A percentile compares a stretch with the other conserved stretches of the same genome.
phyloP scores from a whole-genome alignment of 1,284 basidiomycete species.

The Apiotrichum laibachii region DNA sequence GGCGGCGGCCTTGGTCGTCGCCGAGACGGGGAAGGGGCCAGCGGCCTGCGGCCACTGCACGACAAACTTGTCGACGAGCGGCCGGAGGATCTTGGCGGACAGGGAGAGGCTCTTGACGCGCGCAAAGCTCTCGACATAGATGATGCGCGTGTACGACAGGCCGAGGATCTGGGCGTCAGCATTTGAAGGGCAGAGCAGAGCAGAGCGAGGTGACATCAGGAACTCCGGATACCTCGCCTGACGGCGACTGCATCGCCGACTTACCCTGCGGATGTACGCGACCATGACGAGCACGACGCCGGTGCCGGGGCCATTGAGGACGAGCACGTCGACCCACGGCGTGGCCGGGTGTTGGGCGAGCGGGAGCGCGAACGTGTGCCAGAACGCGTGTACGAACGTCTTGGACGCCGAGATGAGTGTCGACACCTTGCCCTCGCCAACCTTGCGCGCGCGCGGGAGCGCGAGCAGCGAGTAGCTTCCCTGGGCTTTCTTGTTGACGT shows the following conservation, averaged over 20 bases:
- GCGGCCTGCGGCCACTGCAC: constrained; percentile 77
- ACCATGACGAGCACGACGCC: constrained; percentile 77
- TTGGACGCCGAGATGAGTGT: constrained; percentile 63
- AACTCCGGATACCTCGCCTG: constrained; percentile 58
- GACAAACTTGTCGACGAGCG: constrained; percentile 79
- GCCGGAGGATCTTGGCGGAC: constrained; percentile 75
- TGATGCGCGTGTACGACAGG: constrained; percentile 65
- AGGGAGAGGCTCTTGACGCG: constrained; percentile 78
- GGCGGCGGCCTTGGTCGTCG: no score
- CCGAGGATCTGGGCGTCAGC: constrained; percentile 64
- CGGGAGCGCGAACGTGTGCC: constrained; percentile 59
- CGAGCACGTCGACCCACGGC: constrained; percentile 69
- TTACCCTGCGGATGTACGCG: constrained; percentile 70
- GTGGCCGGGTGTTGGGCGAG: constrained; percentile 39
- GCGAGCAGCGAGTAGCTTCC: constrained; percentile 55
- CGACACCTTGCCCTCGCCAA: constrained; percentile 72
- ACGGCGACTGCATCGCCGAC: constrained; percentile 33
- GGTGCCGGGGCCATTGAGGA: constrained; percentile 95
- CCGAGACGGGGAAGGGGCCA: constrained; percentile 17
- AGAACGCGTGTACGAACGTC: constrained; percentile 62
- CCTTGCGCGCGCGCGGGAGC: constrained; percentile 78
- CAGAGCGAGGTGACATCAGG: no score
- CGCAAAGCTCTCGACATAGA: constrained; percentile 95
- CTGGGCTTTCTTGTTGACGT: background rate
- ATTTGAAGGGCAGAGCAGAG: no score